These are phyloP conservation scores for Physcomitrium patens DNA, from an alignment of 225 moss, liverwort and hornwort genomes.

Conservation along the genomic window DNA sequence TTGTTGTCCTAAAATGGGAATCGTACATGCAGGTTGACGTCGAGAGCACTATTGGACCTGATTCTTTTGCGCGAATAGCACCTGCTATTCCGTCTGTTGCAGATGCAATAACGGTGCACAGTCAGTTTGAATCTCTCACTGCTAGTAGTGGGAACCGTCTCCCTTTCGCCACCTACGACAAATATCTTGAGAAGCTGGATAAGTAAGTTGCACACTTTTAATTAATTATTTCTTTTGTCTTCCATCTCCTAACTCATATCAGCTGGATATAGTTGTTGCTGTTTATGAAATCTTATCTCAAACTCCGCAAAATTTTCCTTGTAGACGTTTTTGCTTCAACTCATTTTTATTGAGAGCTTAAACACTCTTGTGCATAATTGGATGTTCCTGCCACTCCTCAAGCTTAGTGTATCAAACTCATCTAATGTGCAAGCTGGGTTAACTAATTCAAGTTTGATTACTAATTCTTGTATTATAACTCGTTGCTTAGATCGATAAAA, in stretches of 20 bases:
- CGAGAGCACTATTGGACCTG: constrained; percentile 82
- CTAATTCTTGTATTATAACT: not conserved
- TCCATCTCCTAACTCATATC: too few species aligned
- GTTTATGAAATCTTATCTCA: not conserved
- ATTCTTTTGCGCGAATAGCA: constrained; percentile 87
- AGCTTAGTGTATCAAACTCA: too few species aligned
- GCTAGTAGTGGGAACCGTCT: constrained; percentile 72
- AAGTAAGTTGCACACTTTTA: constrained; percentile 45
- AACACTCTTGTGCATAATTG: not conserved
- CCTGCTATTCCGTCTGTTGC: constrained; percentile 90
- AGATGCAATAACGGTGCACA: constrained; percentile 88
- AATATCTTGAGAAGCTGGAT: constrained; percentile 84
- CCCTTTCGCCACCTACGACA: constrained; percentile 84
- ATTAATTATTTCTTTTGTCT: not conserved
- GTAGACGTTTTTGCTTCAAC: not conserved
- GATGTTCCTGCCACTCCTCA: too few species aligned
- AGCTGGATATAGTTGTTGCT: too few species aligned
- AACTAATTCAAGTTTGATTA: not conserved
- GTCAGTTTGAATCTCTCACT: constrained; percentile 92
- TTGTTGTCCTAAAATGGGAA: not conserved
- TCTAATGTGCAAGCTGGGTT: too few species aligned
- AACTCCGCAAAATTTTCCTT: not conserved
- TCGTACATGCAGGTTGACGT: constrained; percentile 75
- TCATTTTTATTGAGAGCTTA: not conserved
- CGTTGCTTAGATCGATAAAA: constrained; percentile 76